Conservation (phyloP, 805 yeast species). For the Komagataella populi region DNA sequence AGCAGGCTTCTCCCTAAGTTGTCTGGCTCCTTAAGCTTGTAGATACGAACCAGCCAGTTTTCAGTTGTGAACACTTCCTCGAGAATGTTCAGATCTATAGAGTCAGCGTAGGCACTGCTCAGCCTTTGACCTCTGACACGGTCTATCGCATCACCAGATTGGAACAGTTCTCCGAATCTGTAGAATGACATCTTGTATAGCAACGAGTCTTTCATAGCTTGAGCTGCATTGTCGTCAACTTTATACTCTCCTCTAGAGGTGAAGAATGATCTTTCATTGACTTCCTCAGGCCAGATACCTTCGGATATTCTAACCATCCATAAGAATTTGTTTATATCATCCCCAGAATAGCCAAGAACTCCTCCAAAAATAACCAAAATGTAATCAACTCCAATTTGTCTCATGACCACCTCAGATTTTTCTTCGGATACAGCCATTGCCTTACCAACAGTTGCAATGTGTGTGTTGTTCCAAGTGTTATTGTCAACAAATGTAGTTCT, state of each 20-base stretch:
- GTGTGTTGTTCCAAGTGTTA: slow-evolving; percentile 99
- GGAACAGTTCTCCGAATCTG: slow-evolving; percentile 63
- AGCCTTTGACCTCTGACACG: slow-evolving; percentile 74
- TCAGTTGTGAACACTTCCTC: slow-evolving; percentile 94
- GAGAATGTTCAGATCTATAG: slow-evolving; percentile 55
- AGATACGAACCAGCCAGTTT: slow-evolving; percentile 93
- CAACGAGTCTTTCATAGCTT: slow-evolving; percentile 77
- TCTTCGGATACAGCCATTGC: slow-evolving; percentile 91
- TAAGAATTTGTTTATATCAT: slow-evolving; percentile 88
- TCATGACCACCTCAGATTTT: slow-evolving; percentile 75
- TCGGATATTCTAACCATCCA: slow-evolving; percentile 99
- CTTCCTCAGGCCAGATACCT: slow-evolving; percentile 99
- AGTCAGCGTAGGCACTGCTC: slow-evolving; percentile 13
- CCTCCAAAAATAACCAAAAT: slow-evolving; percentile 93
- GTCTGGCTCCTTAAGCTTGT: slow-evolving; percentile 82
- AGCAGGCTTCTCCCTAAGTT: slow-evolving; percentile 69
- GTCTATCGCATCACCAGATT: slow-evolving; percentile 53
- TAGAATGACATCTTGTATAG: slow-evolving; percentile 93
- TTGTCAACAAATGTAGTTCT: slow-evolving; percentile 96
- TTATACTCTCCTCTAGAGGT: slow-evolving; percentile 78
- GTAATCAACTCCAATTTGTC: slow-evolving; percentile 90
- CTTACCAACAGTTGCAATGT: slow-evolving; percentile 97
- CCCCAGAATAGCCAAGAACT: slow-evolving; percentile 84
- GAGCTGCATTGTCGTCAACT: slow-evolving; percentile 70
- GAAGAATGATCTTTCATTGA: slow-evolving; percentile 74